These are phyloP conservation scores for Magnolia kwangsiensis DNA, from an alignment of 164 flowering plant genomes.

Conservation along the genomic window DNA sequence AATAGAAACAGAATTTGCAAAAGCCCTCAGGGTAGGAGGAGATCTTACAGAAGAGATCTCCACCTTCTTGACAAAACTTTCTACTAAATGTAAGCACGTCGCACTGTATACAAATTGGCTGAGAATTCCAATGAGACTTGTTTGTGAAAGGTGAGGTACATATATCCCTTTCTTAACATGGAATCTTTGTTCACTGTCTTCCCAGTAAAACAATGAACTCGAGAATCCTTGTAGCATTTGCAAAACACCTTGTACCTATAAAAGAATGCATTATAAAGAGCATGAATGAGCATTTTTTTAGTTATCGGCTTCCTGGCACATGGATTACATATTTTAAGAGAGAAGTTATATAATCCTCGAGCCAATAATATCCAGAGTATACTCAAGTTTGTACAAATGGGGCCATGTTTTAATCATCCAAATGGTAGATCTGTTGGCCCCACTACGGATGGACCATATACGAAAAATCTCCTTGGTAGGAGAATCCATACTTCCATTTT, in stretches of 20 bases:
- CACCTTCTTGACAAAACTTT: slow-evolving; percentile 39
- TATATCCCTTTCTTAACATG: slow-evolving; percentile 45
- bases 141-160: slow-evolving; percentile 62
- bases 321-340: not conserved
- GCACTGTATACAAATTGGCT: slow-evolving; percentile 65
- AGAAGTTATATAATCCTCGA: not conserved
- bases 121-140: slow-evolving; percentile 56
- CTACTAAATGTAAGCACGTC: slow-evolving; percentile 68
- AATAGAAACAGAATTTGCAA: slow-evolving; percentile 52
- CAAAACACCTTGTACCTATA: slow-evolving; percentile 66
- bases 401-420: no score
- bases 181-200: slow-evolving; percentile 33
- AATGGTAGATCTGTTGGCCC: no score
- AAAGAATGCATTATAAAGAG: slow-evolving; percentile 1
- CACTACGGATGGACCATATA: no score
- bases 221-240: slow-evolving; percentile 80
- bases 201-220: slow-evolving; percentile 70
- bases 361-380: no score
- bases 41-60: slow-evolving; percentile 27
- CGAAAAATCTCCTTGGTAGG: no score
- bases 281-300: not conserved
- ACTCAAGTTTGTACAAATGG: no score
- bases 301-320: not conserved
- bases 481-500: no score
- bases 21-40: slow-evolving; percentile 79